Evolutionary conservation across 2,329 filamentous ascomycete genomes (phyloP), one percentile per base, ranked within the genome.

Genomic region (Colletotrichum phormii): DNA sequence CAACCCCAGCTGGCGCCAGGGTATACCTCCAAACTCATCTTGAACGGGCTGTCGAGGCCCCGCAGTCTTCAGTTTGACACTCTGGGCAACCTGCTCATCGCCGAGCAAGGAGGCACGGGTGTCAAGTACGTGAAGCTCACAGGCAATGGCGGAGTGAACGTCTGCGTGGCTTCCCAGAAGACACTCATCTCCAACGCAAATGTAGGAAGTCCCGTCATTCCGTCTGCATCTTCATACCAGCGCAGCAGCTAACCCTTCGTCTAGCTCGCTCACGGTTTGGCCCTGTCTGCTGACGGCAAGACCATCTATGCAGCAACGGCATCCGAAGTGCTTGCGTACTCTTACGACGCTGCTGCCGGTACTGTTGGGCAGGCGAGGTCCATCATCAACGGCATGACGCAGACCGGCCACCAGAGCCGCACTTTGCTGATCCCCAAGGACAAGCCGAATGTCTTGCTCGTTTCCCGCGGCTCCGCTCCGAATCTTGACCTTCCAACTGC

Each of bases 371-470:
- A 85, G 63, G 84, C 84, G 71, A 89, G 86, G 3, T 71, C 94
- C 5, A 84, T 95, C 60, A 84, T 83, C 57, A 90, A 90, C 75
- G 66, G 53, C 55, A 72, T 72, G 59, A 84, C 76, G 75, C 73
- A 75, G 29, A 87, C 86, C 72, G 80, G 83, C 60, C 92, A 94
- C 76, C 88, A 85, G 12, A 92, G 91, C 0, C 87, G 93, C 46
- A 94, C 93, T 0, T 84, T 95, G 2, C 84, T 94, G 53, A 81
- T 93, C 9, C 90, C 92, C 0, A 79, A 83, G 18, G 85, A 86
- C 51, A 81, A 84, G 12, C 86, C 89, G 0, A 89, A 87, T 24
- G 82, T 88, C 70, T 83, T 95, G 7, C 81, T 95, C 55, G 87
- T 95, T 54, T 92, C 89, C 49, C 88, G 91, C 72, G 93, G 93